Conservation (phyloP, 495 filamentous ascomycete species). For the Xylaria cubensis region DNA sequence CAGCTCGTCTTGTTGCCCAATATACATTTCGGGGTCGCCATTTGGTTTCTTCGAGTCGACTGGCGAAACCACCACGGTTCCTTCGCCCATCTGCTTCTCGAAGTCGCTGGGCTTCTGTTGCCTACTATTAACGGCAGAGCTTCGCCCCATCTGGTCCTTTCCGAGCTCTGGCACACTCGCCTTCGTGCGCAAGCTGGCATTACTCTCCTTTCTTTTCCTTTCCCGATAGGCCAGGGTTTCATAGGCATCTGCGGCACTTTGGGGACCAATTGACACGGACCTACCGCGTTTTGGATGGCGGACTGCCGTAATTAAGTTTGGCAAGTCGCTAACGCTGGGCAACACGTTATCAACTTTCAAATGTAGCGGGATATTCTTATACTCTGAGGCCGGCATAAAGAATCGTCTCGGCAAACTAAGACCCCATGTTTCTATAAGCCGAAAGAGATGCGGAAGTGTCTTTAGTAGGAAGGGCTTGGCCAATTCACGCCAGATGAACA, state of each 20-base stretch:
- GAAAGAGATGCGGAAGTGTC: conserved; percentile 83
- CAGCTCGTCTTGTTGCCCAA: conserved; percentile 56
- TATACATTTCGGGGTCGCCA: conserved; percentile 40
- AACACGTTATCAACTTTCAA: conserved; percentile 85
- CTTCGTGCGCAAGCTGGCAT: conserved; percentile 36
- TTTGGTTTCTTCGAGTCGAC: conserved; percentile 43
- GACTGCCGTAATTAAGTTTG: conserved; percentile 77
- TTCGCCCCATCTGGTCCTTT: conserved; percentile 33
- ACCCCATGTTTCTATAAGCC: conserved; percentile 79
- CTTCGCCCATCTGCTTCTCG: conserved; percentile 74
- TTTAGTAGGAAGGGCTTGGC: conserved; percentile 84
- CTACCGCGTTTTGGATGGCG: conserved; percentile 74
- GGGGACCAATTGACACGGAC: conserved; percentile 89
- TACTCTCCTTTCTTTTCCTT: conserved; percentile 77
- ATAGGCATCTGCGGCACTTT: conserved; percentile 94
- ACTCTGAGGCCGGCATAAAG: conserved; percentile 89
- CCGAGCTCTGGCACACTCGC: conserved; percentile 28
- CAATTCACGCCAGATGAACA: conserved; percentile 87
- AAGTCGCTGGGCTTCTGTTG: conserved; percentile 61
- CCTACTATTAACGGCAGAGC: conserved; percentile 37
- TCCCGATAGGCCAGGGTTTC: conserved; percentile 94
- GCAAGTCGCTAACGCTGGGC: conserved; percentile 82
- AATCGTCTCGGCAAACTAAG: conserved; percentile 82
- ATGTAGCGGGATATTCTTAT: conserved; percentile 79
- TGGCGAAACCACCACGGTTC: conserved; percentile 48